A percentile compares a stretch with the other conserved stretches of the same genome.
These are phyloP conservation scores for Quaeritorhiza haematococci DNA, from an alignment of 371 early-diverging fungal species.

Conservation along the genomic window DNA sequence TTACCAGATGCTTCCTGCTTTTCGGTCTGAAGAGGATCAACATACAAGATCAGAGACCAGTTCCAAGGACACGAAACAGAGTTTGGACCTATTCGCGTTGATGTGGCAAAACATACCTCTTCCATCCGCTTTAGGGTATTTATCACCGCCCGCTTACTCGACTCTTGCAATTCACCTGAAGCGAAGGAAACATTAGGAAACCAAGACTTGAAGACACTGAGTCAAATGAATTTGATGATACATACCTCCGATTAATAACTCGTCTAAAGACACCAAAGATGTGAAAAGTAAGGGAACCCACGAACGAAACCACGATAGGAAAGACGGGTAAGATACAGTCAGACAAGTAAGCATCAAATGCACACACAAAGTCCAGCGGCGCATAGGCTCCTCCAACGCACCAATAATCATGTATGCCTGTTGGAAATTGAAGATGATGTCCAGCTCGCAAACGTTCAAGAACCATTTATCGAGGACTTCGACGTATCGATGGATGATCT, in stretches of 20 bases:
- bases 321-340: not conserved
- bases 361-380: not conserved
- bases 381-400: constrained; percentile 5
- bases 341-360: not conserved
- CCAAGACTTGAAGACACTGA: not conserved
- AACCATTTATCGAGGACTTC: constrained; percentile 96
- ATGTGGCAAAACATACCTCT: constrained; percentile 21
- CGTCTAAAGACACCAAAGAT: not conserved
- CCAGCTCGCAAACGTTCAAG: constrained; percentile 82
- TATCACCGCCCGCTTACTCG: constrained; percentile 41
- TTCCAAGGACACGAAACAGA: too few species aligned
- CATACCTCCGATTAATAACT: constrained; percentile 18
- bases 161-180: constrained; percentile 48
- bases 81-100: too few species aligned
- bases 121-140: constrained; percentile 44
- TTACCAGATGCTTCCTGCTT: too few species aligned
- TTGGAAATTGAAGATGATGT: constrained; percentile 65
- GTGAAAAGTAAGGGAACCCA: not conserved
- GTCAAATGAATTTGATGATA: too few species aligned
- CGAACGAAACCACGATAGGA: not conserved
- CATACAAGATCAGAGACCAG: too few species aligned
- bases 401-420: constrained; percentile 47
- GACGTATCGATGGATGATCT: constrained; percentile 95
- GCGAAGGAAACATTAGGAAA: constrained; percentile 51
- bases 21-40: too few species aligned